Evolutionary conservation across 1,284 basidiomycete species (phyloP).

Genomic region (Nidula niveotomentosa): DNA sequence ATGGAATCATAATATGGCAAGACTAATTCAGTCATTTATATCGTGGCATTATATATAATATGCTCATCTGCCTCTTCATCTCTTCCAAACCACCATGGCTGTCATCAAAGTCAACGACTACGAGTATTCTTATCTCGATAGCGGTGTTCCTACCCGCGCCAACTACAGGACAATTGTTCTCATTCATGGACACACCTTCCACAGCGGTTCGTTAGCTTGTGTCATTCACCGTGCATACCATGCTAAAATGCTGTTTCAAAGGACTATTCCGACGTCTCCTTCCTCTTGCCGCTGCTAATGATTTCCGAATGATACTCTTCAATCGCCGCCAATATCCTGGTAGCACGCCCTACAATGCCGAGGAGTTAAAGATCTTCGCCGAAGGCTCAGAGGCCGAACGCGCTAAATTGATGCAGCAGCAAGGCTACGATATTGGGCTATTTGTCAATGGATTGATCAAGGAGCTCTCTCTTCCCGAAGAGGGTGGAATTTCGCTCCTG

Average conservation of each 20-base stretch:
- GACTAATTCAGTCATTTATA: too few relatives aligned
- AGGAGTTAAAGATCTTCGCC: conserved; percentile 10
- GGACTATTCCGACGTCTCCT: conserved; percentile 15
- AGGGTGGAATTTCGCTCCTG: neutral
- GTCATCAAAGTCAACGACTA: neutral
- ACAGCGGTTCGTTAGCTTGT: neutral
- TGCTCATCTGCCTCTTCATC: too few relatives aligned
- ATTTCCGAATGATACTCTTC: conserved; percentile 15
- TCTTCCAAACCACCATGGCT: neutral
- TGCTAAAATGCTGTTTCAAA: neutral
- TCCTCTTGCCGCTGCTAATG: conserved; percentile 8
- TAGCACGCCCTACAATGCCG: conserved; percentile 13
- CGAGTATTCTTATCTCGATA: conserved; percentile 3
- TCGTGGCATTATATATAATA: too few relatives aligned
- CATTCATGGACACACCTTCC: conserved; percentile 12
- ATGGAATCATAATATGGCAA: too few relatives aligned
- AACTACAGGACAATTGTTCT: conserved; percentile 16
- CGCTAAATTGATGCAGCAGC: conserved; percentile 9
- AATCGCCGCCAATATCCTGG: conserved; percentile 21
- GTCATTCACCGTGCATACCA: neutral
- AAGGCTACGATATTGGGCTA: conserved; percentile 14
- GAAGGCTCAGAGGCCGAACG: conserved; percentile 1
- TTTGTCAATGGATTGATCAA: conserved; percentile 15
- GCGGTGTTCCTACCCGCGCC: conserved; percentile 4
- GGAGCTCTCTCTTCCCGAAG: neutral